Evolutionary conservation across 2,329 filamentous ascomycete genomes (phyloP), one percentile per base, ranked within the genome.

Genomic region (Penicillium sp.): DNA sequence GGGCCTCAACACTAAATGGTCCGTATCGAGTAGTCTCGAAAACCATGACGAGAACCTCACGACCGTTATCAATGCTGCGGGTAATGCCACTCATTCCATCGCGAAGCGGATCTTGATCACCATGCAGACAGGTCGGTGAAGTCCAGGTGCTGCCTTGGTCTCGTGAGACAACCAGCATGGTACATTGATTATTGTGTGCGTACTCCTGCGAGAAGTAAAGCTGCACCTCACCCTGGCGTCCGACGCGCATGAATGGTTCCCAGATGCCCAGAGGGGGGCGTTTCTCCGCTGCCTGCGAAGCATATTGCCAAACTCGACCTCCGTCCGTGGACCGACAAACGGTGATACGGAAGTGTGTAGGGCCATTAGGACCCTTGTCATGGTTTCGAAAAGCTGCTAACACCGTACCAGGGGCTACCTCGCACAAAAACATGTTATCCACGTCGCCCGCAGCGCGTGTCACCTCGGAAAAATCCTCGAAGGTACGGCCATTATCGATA

Each of bases 371-470:
- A 2, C 70, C 74, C 4, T 71, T 62, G 38, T 75, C 72, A 53
- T 79, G 77, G 63, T 81, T 81, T 6, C 79, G 75, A 63, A 81
- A 81, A 0, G 79, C 78, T 0, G 74, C 78, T 0, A 81, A 69
- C 2, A 79, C 65, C 1, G 67, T 64, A 0, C 57, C 59, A 0
- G 70, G 66, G 0, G 66, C 62, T 1, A 74, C 69, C 53, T 79
- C 76, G 10, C 79, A 67, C 13, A 81, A 60, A 56, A 75, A 79
- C 32, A 74, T 69, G 61, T 80, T 81, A 63, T 80, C 78, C 48
- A 77, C 68, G 59, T 81, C 78, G 14, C 75, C 74, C 0, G 48
- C 51, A 3, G 73, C 74, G 2, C 77, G 76, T 0, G 73, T 68
- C 36, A 81, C 74, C 58, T 80, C 76, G 34, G 74, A 72, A 48